A percentile compares a stretch with the other conserved stretches of the same genome.
phyloP scores from a whole-genome alignment of 129 eudicot species.

The Apium graveolens region DNA sequence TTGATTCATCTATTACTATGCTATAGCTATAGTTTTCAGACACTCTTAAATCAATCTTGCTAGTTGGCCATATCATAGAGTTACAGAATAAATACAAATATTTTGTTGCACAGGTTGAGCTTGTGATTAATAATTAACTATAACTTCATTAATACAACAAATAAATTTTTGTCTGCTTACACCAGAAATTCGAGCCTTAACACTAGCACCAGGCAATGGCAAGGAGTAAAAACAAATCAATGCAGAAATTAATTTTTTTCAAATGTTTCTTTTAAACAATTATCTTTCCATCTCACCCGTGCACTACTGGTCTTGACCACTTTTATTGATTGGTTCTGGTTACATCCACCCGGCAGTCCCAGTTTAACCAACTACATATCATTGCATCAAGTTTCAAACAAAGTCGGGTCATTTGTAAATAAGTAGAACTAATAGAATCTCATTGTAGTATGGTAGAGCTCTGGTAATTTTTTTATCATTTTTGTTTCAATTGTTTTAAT shows the following conservation, averaged over 20 bases:
- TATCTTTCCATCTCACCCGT: not conserved
- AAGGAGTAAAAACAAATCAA: not conserved
- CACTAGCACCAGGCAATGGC: not conserved
- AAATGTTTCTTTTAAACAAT: not conserved
- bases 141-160: not conserved
- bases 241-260: not conserved
- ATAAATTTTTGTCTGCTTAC: not conserved
- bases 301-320: not conserved
- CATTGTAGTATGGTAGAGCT: not conserved
- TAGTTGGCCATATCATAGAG: too few relatives aligned
- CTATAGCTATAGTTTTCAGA: not conserved
- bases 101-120: too few relatives aligned
- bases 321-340: not conserved
- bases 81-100: too few relatives aligned
- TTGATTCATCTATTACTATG: not conserved
- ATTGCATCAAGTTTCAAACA: not conserved
- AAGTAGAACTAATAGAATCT: constrained; percentile 1
- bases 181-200: not conserved
- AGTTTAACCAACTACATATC: not conserved
- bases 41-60: not conserved
- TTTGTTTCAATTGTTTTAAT: not conserved
- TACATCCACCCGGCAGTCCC: not conserved
- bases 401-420: not conserved
- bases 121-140: too few relatives aligned
- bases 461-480: not conserved